Evolutionary conservation across 2,329 filamentous ascomycete genomes (phyloP), one percentile per base, ranked within the genome.

Genomic region (Xylogone sp.): DNA sequence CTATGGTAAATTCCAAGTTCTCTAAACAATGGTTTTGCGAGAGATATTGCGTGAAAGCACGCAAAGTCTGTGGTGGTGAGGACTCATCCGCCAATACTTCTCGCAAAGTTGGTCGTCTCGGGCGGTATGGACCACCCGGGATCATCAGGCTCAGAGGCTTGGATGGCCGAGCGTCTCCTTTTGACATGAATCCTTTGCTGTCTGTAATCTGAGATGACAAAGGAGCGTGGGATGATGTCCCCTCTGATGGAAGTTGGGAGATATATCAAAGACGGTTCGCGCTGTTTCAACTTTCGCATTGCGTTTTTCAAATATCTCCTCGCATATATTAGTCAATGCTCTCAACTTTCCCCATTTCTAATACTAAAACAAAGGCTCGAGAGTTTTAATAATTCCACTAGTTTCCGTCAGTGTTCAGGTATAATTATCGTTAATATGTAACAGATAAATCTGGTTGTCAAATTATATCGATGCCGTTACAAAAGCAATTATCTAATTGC

Each of bases 1-100:
- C 94, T 77, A 97, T 87, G 42, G 92, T 96, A 69, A 99, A 99
- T 67, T 97, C 94, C 39, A 99, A 77, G 1, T 92, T 97, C 70
- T 99, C 94, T 58, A 97, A 76, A 67, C 94, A 99, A 71, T 97
- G 93, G 64, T 97, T 97, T 65, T 96, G 92, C 1, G 93, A 97
- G 3, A 97, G 79, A 65, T 96, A 97, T 51, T 92, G 92, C 83
- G 94, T 97, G 70, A 97, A 97, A 27, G 93, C 93, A 54, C 84
- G 86, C 8, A 97, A 77, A 0, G 92, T 96, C 80, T 90, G 97
- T 59, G 94, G 94, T 42, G 90, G 85, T 8, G 89, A 84, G 31
- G 94, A 89, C 43, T 82, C 83, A 71, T 97, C 94, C 58, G 88
- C 82, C 43, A 99, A 81, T 22, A 99, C 95, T 62, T 97, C 93